Conservation (phyloP, 164 flowering plant species). For the Protea cynaroides region DNA sequence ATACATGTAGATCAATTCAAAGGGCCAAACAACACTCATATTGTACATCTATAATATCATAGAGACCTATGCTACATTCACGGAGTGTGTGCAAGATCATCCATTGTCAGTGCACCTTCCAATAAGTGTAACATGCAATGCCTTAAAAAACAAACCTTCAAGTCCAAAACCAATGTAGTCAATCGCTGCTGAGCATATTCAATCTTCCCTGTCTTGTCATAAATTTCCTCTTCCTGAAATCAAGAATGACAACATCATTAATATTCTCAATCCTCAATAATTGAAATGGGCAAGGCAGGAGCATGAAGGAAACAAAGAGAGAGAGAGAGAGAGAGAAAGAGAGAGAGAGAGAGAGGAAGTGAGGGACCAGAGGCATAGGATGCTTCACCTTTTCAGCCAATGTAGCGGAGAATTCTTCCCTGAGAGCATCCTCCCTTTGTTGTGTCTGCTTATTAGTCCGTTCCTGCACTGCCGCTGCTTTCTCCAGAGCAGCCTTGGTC, state of each 20-base stretch:
- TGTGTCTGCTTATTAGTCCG: slow-evolving; percentile 61
- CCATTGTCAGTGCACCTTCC: too few species aligned
- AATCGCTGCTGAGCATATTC: slow-evolving; percentile 77
- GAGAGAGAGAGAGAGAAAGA: slow-evolving; percentile 2
- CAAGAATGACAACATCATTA: not conserved
- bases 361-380: not conserved
- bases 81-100: too few species aligned
- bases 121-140: too few species aligned
- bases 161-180: slow-evolving; percentile 62
- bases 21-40: too few species aligned
- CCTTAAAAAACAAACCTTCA: slow-evolving; percentile 47
- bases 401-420: slow-evolving; percentile 53
- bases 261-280: not conserved
- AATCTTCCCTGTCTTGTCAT: slow-evolving; percentile 57
- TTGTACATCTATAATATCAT: too few species aligned
- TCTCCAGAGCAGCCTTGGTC: slow-evolving; percentile 84
- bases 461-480: slow-evolving; percentile 81
- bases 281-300: not conserved
- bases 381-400: slow-evolving; percentile 67
- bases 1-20: too few species aligned
- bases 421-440: slow-evolving; percentile 74
- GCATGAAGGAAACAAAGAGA: not conserved
- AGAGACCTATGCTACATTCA: too few species aligned
- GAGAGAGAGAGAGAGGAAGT: not conserved
- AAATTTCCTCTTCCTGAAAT: slow-evolving; percentile 76